phyloP scores from a whole-genome alignment of 371 early-diverging fungal genomes.

The Syncephalis fuscata region DNA sequence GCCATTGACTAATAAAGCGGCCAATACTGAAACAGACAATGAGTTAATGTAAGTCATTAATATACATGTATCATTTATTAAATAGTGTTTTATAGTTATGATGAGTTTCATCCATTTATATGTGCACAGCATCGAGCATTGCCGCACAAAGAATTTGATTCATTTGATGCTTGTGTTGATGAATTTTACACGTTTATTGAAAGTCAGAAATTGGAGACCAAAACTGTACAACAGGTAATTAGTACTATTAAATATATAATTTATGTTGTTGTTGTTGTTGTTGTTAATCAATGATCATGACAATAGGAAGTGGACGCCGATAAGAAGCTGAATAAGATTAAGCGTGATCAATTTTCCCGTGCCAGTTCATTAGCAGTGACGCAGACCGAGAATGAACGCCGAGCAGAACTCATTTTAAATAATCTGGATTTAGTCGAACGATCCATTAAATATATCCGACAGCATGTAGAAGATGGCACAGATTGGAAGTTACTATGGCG shows the following conservation, averaged over 20 bases:
- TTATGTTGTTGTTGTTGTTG: not conserved
- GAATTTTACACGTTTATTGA: constrained; percentile 85
- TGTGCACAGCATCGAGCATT: constrained; percentile 47
- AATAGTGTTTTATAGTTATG: too few relatives aligned
- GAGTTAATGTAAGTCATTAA: too few relatives aligned
- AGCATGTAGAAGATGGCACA: constrained; percentile 81
- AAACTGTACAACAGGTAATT: constrained; percentile 35
- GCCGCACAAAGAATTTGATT: constrained; percentile 33
- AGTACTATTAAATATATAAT: too few relatives aligned
- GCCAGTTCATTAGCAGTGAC: constrained; percentile 49
- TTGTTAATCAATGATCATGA: not conserved
- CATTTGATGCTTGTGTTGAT: constrained; percentile 79
- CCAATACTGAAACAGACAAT: not conserved
- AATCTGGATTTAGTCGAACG: constrained; percentile 75
- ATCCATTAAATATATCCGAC: constrained; percentile 66
- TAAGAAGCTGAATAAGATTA: constrained; percentile 69
- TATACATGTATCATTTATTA: too few relatives aligned
- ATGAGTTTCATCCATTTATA: constrained; percentile 78
- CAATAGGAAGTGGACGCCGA: constrained; percentile 49
- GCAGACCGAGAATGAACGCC: constrained; percentile 39
- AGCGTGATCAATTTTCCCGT: constrained; percentile 61
- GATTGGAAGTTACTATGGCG: constrained; percentile 90
- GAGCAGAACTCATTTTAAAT: constrained; percentile 68
- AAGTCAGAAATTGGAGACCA: constrained; percentile 58
- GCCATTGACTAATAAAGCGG: too few relatives aligned